Conservation (phyloP, 2,329 filamentous ascomycete genomes). For the Aspergillus puulaauensis region DNA sequence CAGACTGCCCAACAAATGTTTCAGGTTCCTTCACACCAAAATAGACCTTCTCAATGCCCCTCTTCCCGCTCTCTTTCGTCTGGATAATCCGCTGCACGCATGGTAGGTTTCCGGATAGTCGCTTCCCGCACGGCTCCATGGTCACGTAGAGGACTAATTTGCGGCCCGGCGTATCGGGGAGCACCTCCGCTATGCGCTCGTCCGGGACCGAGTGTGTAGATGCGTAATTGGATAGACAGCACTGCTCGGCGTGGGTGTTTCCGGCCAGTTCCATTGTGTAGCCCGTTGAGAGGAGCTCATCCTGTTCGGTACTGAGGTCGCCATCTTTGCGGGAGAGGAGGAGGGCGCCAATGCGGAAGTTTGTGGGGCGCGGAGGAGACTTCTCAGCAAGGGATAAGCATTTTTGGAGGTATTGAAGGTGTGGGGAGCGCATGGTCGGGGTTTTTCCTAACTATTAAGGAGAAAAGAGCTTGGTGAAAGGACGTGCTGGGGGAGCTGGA, state of each 20-base stretch:
- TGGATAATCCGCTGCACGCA: conserved; percentile 74
- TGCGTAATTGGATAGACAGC: conserved; percentile 71
- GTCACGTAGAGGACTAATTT: conserved; percentile 78
- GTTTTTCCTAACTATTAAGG: not conserved
- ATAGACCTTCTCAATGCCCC: conserved; percentile 73
- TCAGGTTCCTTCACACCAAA: conserved; percentile 86
- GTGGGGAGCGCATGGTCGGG: conserved; percentile 24
- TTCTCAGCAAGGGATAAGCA: conserved; percentile 74
- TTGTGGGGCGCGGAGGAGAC: conserved; percentile 83
- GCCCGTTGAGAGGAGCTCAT: conserved; percentile 70
- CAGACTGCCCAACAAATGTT: conserved; percentile 82
- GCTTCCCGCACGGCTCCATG: conserved; percentile 61
- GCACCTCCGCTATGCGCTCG: conserved; percentile 42
- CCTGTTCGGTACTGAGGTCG: conserved; percentile 26
- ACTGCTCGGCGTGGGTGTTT: conserved; percentile 97
- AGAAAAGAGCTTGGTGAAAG: not conserved
- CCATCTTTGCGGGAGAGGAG: conserved; percentile 54
- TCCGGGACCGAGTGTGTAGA: conserved; percentile 34
- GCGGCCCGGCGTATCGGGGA: conserved; percentile 38
- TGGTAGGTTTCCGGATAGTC: conserved; percentile 47
- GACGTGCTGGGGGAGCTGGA: not conserved
- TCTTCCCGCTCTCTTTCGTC: conserved; percentile 48
- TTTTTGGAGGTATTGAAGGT: conserved; percentile 60
- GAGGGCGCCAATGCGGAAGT: conserved; percentile 94
- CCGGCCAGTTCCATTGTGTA: conserved; percentile 88